These are phyloP conservation scores for Apiospora hydei DNA, from an alignment of 2,329 filamentous ascomycete species.

Conservation along the genomic window DNA sequence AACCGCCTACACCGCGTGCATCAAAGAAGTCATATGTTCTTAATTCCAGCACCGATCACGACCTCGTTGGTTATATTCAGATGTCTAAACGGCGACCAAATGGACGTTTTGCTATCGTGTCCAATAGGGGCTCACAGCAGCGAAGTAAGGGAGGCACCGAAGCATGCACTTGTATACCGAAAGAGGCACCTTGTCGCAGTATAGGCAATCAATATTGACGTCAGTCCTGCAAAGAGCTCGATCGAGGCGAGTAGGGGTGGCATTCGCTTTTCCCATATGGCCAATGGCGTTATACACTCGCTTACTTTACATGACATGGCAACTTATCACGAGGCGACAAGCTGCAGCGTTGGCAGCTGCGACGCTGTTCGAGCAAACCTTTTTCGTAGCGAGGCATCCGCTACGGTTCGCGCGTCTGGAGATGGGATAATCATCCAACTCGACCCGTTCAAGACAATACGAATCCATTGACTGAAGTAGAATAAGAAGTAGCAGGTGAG, in stretches of 20 bases:
- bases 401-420: not conserved
- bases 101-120: too few species aligned
- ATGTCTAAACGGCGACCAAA: too few species aligned
- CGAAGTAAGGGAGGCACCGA: too few species aligned
- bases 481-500: too few species aligned
- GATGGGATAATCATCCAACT: not conserved
- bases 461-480: not conserved
- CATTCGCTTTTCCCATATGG: not conserved
- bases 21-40: too few species aligned
- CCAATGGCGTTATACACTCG: not conserved
- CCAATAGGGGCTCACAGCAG: too few species aligned
- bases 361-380: not conserved
- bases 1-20: not conserved
- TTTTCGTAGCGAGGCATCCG: not conserved
- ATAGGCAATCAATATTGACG: too few species aligned
- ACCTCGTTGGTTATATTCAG: too few species aligned
- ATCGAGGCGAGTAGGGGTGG: not conserved
- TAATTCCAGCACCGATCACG: too few species aligned
- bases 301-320: not conserved
- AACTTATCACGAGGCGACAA: not conserved
- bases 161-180: too few species aligned
- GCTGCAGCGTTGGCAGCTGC: not conserved
- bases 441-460: not conserved
- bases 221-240: too few species aligned
- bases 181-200: too few species aligned